Conservation (phyloP, 2,329 filamentous ascomycete species). For the Colletotrichum lentis region DNA sequence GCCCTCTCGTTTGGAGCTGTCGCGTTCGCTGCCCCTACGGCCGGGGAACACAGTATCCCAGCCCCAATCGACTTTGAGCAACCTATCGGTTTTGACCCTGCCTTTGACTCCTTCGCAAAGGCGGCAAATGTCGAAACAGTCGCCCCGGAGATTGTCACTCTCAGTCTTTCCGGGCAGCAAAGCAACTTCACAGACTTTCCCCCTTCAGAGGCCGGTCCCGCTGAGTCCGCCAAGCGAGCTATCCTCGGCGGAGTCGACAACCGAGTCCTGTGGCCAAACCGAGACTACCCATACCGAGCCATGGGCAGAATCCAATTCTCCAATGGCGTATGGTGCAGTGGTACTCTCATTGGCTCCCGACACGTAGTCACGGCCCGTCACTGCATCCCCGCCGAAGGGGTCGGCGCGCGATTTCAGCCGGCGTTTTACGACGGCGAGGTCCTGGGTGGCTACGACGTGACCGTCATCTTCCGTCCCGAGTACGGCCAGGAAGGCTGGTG, state of each 20-base stretch:
- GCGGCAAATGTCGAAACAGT: not conserved
- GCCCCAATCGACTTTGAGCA: slow-evolving; percentile 9
- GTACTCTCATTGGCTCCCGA: slow-evolving; percentile 44
- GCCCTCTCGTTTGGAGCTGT: not conserved
- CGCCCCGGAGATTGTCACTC: slow-evolving; percentile 3
- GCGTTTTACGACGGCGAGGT: slow-evolving; percentile 41
- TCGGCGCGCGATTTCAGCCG: slow-evolving; percentile 41
- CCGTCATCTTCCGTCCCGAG: slow-evolving; percentile 5
- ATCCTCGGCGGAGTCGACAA: slow-evolving; percentile 24
- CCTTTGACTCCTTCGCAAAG: not conserved
- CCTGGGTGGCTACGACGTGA: slow-evolving; percentile 29
- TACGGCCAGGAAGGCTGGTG: slow-evolving; percentile 31
- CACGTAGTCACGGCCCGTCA: slow-evolving; percentile 44
- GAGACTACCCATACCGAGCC: slow-evolving; percentile 30
- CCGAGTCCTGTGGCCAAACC: slow-evolving; percentile 27
- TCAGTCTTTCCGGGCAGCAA: slow-evolving; percentile 2
- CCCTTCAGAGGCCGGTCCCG: slow-evolving; percentile 5
- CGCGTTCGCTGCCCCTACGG: slow-evolving; percentile 8
- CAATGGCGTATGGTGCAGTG: slow-evolving; percentile 42
- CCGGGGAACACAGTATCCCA: slow-evolving; percentile 7
- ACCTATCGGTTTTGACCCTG: slow-evolving; percentile 18
- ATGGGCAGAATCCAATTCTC: slow-evolving; percentile 40
- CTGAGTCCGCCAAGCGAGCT: slow-evolving; percentile 18
- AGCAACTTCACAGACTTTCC: slow-evolving; percentile 20
- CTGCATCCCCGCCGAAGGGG: slow-evolving; percentile 40